Percentiles rank a stretch among this genome's conserved stretches.
Conservation (phyloP, 768 basidiomycete species). For the Kwoniella bestiolae region DNA sequence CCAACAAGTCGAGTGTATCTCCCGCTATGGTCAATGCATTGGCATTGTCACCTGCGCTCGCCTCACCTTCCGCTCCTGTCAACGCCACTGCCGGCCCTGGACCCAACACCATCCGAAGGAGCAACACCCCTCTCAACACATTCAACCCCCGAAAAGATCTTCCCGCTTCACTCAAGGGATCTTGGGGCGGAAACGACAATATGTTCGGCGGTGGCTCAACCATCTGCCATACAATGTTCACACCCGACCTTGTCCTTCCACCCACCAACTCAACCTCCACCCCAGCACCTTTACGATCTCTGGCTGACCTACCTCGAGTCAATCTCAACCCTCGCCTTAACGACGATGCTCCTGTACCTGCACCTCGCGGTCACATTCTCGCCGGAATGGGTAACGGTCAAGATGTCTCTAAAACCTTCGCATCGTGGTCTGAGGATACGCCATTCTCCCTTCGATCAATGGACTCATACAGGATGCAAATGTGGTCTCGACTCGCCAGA, state of each 20-base stretch:
- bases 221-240: slow-evolving; percentile 79
- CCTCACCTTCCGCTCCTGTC: slow-evolving; percentile 10
- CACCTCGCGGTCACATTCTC: slow-evolving; percentile 37
- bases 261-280: slow-evolving; percentile 24
- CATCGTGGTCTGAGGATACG: slow-evolving; percentile 76
- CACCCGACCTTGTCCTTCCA: slow-evolving; percentile 68
- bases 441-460: slow-evolving; percentile 85
- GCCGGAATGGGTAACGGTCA: slow-evolving; percentile 56
- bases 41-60: slow-evolving; percentile 30
- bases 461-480: slow-evolving; percentile 85
- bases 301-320: slow-evolving; percentile 64
- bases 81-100: slow-evolving; percentile 31
- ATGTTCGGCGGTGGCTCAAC: slow-evolving; percentile 66
- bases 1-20: slow-evolving; percentile 29
- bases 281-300: slow-evolving; percentile 30
- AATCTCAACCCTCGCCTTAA: slow-evolving; percentile 80
- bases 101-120: slow-evolving; percentile 33
- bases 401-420: slow-evolving; percentile 63
- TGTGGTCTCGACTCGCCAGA: slow-evolving; percentile 87
- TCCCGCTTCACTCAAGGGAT: slow-evolving; percentile 59
- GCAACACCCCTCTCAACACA: slow-evolving; percentile 30
- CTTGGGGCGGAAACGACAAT: slow-evolving; percentile 70
- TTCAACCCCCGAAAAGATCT: slow-evolving; percentile 59
- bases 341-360: slow-evolving; percentile 27
- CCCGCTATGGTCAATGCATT: slow-evolving; percentile 37